These are phyloP conservation scores for Metschnikowia continentalis DNA, from an alignment of 805 yeast species.

Conservation along the genomic window DNA sequence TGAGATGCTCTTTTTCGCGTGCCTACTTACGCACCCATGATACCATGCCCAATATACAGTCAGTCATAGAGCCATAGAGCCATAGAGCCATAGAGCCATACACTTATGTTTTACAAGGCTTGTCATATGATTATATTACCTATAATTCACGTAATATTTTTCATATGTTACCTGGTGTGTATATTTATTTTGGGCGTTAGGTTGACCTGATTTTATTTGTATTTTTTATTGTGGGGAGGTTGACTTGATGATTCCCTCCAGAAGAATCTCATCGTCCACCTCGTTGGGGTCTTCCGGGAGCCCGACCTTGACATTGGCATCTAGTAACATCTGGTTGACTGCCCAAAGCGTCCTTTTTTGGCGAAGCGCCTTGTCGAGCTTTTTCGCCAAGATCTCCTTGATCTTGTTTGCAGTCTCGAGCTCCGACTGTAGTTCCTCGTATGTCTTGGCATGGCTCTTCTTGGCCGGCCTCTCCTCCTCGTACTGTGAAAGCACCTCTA, in stretches of 20 bases:
- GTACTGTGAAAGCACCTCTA: background rate
- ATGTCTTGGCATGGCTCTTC: constrained; percentile 3
- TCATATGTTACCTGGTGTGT: too few relatives aligned
- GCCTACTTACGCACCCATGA: background rate
- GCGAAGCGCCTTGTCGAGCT: constrained; percentile 23
- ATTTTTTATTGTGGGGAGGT: too few relatives aligned
- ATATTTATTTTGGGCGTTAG: too few relatives aligned
- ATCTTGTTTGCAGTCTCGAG: constrained; percentile 37
- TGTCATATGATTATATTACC: too few relatives aligned
- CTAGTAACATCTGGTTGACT: constrained; percentile 40
- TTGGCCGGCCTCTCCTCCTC: background rate
- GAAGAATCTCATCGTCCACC: constrained; percentile 17
- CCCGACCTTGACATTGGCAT: constrained; percentile 38
- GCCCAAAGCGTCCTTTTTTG: constrained; percentile 38
- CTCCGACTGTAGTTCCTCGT: constrained; percentile 28
- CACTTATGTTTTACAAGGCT: too few relatives aligned
- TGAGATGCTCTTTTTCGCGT: constrained; percentile 2
- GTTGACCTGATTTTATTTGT: too few relatives aligned
- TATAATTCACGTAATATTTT: too few relatives aligned
- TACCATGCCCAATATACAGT: background rate
- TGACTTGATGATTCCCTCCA: constrained; percentile 8
- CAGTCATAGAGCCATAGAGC: too few relatives aligned
- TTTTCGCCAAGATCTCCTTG: constrained; percentile 30
- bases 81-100: too few relatives aligned
- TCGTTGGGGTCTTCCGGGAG: constrained; percentile 22